Evolutionary conservation across 495 filamentous ascomycete species (phyloP).

Genomic region (Neurospora sp.): DNA sequence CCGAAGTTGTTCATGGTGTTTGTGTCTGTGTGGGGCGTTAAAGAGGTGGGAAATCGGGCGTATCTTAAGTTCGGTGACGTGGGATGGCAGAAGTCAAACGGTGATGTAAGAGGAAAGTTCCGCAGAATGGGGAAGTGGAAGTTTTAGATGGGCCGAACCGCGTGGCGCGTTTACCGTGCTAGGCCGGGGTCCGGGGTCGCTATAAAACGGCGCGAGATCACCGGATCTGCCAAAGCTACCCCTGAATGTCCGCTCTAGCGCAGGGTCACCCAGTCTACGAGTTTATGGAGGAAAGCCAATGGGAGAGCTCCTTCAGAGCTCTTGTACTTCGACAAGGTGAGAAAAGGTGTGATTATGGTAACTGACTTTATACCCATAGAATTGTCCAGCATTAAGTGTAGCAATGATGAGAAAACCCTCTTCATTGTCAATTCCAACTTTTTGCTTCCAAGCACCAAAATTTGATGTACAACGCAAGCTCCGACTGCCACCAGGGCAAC

Average conservation of each 20-base stretch:
- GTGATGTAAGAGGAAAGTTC: neutral
- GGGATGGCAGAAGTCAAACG: neutral
- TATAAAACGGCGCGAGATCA: neutral
- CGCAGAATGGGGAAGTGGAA: neutral
- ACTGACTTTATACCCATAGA: neutral
- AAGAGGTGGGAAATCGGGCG: neutral
- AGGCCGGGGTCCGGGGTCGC: neutral
- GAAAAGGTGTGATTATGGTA: neutral
- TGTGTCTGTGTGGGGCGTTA: neutral
- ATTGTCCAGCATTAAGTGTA: neutral
- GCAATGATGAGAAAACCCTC: neutral
- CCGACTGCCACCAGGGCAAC: neutral
- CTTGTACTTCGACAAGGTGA: neutral
- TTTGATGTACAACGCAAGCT: neutral
- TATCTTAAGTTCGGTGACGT: neutral
- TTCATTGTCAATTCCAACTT: neutral
- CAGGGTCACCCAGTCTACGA: neutral
- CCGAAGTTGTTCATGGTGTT: slow-evolving; percentile 43
- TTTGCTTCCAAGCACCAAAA: neutral
- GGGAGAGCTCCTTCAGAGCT: neutral
- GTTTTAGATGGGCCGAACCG: neutral
- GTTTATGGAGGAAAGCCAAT: neutral
- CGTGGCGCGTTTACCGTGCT: neutral
- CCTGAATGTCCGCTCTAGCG: neutral
- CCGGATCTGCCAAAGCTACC: neutral